Evolutionary conservation across 495 filamentous ascomycete species (phyloP).

Genomic region (Trichoderma erinaceum): DNA sequence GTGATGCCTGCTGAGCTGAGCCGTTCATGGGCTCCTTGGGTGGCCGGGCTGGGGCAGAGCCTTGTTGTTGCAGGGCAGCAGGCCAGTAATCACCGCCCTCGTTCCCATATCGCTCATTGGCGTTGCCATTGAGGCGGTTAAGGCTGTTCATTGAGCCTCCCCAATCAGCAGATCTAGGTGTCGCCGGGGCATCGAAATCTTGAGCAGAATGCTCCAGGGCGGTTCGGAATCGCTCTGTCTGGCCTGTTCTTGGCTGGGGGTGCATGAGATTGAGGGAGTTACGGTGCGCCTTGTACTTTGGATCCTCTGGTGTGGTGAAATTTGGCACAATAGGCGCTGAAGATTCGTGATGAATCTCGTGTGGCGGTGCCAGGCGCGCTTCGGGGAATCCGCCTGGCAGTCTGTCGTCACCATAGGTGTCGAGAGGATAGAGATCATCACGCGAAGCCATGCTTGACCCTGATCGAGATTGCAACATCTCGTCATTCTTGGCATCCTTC

Average conservation of each 20-base stretch:
- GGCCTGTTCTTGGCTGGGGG: slow-evolving; percentile 79
- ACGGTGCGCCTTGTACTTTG: slow-evolving; percentile 86
- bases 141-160: slow-evolving; percentile 54
- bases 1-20: slow-evolving; percentile 24
- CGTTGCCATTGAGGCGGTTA: slow-evolving; percentile 33
- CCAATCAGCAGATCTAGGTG: slow-evolving; percentile 70
- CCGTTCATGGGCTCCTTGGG: slow-evolving; percentile 44
- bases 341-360: slow-evolving; percentile 11
- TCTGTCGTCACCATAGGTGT: slow-evolving; percentile 62
- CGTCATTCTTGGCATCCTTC: slow-evolving; percentile 38
- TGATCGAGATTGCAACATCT: slow-evolving; percentile 53
- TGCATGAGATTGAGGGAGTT: slow-evolving; percentile 85
- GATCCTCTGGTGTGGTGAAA: slow-evolving; percentile 61
- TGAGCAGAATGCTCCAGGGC: slow-evolving; percentile 75
- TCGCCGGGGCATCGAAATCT: slow-evolving; percentile 57
- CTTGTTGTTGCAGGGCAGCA: slow-evolving; percentile 24
- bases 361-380: not conserved
- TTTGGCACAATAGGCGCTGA: slow-evolving; percentile 43
- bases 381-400: slow-evolving; percentile 55
- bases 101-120: slow-evolving; percentile 39
- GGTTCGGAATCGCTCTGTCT: slow-evolving; percentile 73
- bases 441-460: slow-evolving; percentile 64
- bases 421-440: slow-evolving; percentile 57
- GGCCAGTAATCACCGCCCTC: slow-evolving; percentile 35
- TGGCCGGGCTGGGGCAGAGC: slow-evolving; percentile 40